Conservation (phyloP, 148 eudicot species). For the Gaultheria prostrata region DNA sequence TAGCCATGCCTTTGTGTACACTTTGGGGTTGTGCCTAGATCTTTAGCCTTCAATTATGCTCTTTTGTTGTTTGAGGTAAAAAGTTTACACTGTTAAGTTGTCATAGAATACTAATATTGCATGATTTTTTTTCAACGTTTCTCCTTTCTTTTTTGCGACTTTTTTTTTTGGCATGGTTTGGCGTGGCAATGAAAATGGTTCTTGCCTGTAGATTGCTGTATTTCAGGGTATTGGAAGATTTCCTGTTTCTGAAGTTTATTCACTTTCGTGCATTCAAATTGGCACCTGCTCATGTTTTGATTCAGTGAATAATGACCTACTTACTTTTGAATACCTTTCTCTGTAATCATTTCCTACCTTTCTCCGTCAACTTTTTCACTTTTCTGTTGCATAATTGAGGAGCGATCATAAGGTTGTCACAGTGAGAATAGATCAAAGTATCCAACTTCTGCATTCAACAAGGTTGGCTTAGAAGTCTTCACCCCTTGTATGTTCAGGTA, state of each 20-base stretch:
- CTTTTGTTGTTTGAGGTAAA: too few species aligned
- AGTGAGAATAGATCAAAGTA: slow-evolving; percentile 56
- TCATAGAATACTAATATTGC: too few species aligned
- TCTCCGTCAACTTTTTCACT: neutral
- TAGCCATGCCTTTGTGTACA: too few species aligned
- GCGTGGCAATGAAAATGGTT: neutral
- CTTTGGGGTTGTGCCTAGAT: too few species aligned
- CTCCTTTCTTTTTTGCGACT: neutral
- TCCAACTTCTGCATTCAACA: slow-evolving; percentile 64
- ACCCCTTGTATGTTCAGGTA: slow-evolving; percentile 40
- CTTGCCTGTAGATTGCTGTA: neutral
- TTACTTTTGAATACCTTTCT: neutral
- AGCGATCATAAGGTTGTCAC: slow-evolving; percentile 61
- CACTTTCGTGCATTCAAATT: neutral
- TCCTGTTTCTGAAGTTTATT: neutral
- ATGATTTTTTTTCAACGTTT: neutral
- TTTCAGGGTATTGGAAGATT: neutral
- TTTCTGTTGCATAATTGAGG: slow-evolving; percentile 44
- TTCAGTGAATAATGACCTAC: neutral
- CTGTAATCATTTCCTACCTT: neutral
- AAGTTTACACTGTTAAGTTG: too few species aligned
- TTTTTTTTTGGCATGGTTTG: neutral
- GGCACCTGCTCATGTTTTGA: neutral
- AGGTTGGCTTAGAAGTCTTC: slow-evolving; percentile 37
- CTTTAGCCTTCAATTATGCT: too few species aligned